These are phyloP conservation scores for Suillus lakei DNA, from an alignment of 768 basidiomycete species.

Conservation along the genomic window DNA sequence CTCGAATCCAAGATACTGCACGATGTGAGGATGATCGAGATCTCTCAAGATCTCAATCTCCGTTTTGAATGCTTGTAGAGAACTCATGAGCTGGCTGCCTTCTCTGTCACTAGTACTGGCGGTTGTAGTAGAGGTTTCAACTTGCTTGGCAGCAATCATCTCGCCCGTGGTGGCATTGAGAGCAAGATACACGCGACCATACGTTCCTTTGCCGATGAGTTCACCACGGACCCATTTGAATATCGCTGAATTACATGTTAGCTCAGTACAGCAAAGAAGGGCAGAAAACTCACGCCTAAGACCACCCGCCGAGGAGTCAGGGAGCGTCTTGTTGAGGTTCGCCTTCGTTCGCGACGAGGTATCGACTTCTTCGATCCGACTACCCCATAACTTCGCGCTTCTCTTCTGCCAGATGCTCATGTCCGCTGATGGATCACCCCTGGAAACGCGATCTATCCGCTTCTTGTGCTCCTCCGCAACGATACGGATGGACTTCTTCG, in stretches of 20 bases:
- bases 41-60: constrained; percentile 98
- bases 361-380: constrained; percentile 86
- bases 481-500: constrained; percentile 91
- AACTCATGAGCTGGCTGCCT: constrained; percentile 82
- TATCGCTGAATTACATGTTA: constrained; percentile 56
- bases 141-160: constrained; percentile 99
- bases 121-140: constrained; percentile 92
- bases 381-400: constrained; percentile 96
- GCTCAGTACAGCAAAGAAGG: constrained; percentile 18
- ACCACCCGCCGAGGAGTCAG: constrained; percentile 66
- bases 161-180: constrained; percentile 96
- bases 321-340: constrained; percentile 44
- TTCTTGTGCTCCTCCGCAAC: constrained; percentile 90
- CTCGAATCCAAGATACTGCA: constrained; percentile 95
- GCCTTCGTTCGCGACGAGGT: constrained; percentile 71
- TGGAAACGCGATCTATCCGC: constrained; percentile 71
- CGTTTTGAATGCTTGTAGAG: constrained; percentile 90
- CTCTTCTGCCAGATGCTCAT: constrained; percentile 70
- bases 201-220: constrained; percentile 96
- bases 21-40: constrained; percentile 95
- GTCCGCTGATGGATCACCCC: constrained; percentile 55
- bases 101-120: constrained; percentile 91
- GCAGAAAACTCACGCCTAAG: constrained; percentile 63
- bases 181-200: constrained; percentile 94
- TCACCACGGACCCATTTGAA: constrained; percentile 99